Base-by-base conservation (phyloP, 176 grass and related monocot genomes). In the Oryza meyeriana region DNA sequence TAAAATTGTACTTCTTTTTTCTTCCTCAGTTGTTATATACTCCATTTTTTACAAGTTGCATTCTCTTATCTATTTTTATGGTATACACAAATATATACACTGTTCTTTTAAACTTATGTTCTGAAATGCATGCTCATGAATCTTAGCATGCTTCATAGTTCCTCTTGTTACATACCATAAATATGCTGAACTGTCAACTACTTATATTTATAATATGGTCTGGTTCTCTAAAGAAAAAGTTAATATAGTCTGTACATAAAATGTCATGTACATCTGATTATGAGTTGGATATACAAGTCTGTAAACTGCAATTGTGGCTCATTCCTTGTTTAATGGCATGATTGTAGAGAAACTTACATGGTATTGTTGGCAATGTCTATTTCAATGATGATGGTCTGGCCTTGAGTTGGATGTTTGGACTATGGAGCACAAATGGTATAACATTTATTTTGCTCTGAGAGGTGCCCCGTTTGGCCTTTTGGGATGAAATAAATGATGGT, bases 331-430 rank as follows among this genome's bases (percentile, higher is more conserved):
- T 61, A 40, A 66, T 61, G 78, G n/a, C 86, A 81, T 88, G 30
- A 17, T 57, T 93, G 39, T 71, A 98, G 96, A 87, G 31, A 90
- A 87, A 98, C 77, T 95, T 98, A 34, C 85, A 84, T 71, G 95
- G 91, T 86, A 93, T 93, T 74, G 92, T 98, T 88, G 96, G 93
- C 64, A 98, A 91, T 89, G 93, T 90, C 24, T 98, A 98, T 91
- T 98, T 95, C 88, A 93, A 50, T 50, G 47, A 79, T 85, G 90
- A 0, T 76, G 85, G 31, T 98, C 93, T 24, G 93, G 93, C 7
- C 96, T 93, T 44, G 93, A 95, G 79, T 98, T 93, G 12, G 96
- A 98, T 75, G 93, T 98, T 81, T 98, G 96, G 96, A 98, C 89
- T 95, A 17, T 16, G 4, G 41, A 40, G 9, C 8, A 40, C 39